These are phyloP conservation scores for Telopea speciosissima DNA, from an alignment of 177 flowering plant genomes.

Conservation along the genomic window DNA sequence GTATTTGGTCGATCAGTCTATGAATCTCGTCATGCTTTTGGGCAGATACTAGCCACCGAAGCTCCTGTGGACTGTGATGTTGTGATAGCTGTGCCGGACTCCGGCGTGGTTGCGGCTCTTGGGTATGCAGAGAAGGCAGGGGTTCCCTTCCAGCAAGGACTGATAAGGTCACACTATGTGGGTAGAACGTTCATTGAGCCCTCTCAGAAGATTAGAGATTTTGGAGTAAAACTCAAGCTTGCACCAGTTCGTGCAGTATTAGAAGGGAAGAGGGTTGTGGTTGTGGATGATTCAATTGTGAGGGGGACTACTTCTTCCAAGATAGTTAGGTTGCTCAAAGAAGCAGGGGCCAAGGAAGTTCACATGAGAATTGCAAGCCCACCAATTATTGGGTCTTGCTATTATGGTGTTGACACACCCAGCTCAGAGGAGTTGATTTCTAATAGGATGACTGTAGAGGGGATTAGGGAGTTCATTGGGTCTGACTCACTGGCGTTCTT, in stretches of 20 bases:
- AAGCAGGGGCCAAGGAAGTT: constrained; percentile 86
- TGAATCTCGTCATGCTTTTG: constrained; percentile 38
- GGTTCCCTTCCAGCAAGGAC: constrained; percentile 63
- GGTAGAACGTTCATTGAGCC: constrained; percentile 94
- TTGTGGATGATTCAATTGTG: constrained; percentile 92
- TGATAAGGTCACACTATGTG: constrained; percentile 80
- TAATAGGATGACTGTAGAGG: constrained; percentile 57
- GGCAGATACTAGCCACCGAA: constrained; percentile 36
- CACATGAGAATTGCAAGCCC: constrained; percentile 95
- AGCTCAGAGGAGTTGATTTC: constrained; percentile 58
- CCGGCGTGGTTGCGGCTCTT: constrained; percentile 74
- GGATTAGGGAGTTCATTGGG: constrained; percentile 65
- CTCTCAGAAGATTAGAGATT: constrained; percentile 79
- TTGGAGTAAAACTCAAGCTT: constrained; percentile 82
- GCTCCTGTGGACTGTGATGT: constrained; percentile 91
- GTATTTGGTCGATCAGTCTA: constrained; percentile 79
- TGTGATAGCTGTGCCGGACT: constrained; percentile 91
- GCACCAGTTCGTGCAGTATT: constrained; percentile 70
- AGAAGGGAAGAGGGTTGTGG: constrained; percentile 86
- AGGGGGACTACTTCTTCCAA: constrained; percentile 84
- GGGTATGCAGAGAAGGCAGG: constrained; percentile 69
- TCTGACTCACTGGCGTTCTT: constrained; percentile 84
- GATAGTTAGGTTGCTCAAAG: constrained; percentile 77
- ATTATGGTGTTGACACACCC: constrained; percentile 84
- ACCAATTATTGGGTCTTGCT: constrained; percentile 76